Base-by-base conservation (phyloP, 768 basidiomycete species). In the Tricholoma bakamatsutake region DNA sequence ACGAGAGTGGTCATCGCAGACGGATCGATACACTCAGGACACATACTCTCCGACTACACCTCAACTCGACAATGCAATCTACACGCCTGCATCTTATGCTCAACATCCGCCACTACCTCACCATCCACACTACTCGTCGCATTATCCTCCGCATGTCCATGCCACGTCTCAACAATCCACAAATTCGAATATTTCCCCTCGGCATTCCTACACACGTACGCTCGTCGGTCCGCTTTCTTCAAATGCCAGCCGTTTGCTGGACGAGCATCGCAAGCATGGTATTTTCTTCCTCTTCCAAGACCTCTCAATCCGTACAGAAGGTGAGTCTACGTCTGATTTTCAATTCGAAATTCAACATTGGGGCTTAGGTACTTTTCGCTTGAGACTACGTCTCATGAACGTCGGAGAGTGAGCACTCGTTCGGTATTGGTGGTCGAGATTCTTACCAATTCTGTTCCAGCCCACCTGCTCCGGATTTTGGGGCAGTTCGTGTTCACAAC, bases 281-380 rank as follows among this genome's bases (percentile, higher is more conserved):
- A 87, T 97, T 59, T 98, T 93, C 71, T 98, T 97, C 75, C 84
- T 97, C 58, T 93, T 95, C 73, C 93, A 93, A 68, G 95, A 97
- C 72, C 73, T 98, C 52, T 93, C 91, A 46, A 89, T 98, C 48
- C 82, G 95, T 55, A 95, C 91, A 17, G 95, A 98, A 81, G 91
- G 90, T 87, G 43, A 43, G 70, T 57, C 15, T 39, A 61, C 58
- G 27, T 37, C 21, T 46, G 21, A 55, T 24, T 55, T 52, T 60
- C 31, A 28, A 18, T 24, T 55, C 52, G 51, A 50, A 49, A 54
- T 58, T 35, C 42, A 47, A 43, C 50, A 45, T 52, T 49, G 52
- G 52, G 48, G 53, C 48, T 46, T 63, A 91, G 94, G 94, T 18
- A 83, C 79, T 27, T 98, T 94, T 75, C 83, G 91, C 50, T 76